These are phyloP conservation scores for Cutaneotrichosporon cyanovorans DNA, from an alignment of 1,284 basidiomycete species.

Conservation along the genomic window DNA sequence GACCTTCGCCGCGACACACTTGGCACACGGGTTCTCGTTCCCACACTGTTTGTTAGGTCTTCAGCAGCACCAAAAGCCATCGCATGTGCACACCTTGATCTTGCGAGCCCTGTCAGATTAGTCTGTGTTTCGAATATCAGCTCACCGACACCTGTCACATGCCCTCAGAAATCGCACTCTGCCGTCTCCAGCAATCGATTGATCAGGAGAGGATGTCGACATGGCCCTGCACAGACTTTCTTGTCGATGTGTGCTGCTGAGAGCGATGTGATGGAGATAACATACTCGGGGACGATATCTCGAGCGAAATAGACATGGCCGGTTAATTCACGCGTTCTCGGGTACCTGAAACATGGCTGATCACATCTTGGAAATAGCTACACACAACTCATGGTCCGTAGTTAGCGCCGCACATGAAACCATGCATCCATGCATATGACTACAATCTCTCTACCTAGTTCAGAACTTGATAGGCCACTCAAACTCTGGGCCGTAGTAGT, in stretches of 20 bases:
- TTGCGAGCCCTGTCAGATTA: conserved; percentile 4
- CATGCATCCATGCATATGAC: no score
- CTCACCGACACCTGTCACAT: conserved; percentile 14
- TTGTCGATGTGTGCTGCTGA: no score
- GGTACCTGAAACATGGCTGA: no score
- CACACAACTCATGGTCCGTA: no score
- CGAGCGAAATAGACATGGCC: no score
- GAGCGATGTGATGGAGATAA: no score
- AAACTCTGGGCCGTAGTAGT: conserved; percentile 11
- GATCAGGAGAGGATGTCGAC: no score
- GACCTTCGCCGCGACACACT: conserved; percentile 9
- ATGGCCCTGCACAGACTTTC: no score
- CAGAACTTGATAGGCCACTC: conserved; percentile 13
- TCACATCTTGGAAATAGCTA: no score
- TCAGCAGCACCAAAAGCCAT: not conserved
- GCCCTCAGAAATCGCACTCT: conserved; percentile 14
- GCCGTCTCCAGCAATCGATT: not conserved
- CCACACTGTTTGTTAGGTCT: conserved; percentile 10
- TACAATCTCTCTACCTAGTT: not conserved
- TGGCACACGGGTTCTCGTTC: conserved; percentile 12
- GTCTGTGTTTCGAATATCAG: not conserved
- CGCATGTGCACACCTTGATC: conserved; percentile 7
- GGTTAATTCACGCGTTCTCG: no score
- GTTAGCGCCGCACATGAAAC: no score
- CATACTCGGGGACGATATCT: no score